A percentile compares a stretch with the other conserved stretches of the same genome.
Conservation (phyloP, 192 early-diverging fungal genomes). For the Linnemannia schmuckeri region DNA sequence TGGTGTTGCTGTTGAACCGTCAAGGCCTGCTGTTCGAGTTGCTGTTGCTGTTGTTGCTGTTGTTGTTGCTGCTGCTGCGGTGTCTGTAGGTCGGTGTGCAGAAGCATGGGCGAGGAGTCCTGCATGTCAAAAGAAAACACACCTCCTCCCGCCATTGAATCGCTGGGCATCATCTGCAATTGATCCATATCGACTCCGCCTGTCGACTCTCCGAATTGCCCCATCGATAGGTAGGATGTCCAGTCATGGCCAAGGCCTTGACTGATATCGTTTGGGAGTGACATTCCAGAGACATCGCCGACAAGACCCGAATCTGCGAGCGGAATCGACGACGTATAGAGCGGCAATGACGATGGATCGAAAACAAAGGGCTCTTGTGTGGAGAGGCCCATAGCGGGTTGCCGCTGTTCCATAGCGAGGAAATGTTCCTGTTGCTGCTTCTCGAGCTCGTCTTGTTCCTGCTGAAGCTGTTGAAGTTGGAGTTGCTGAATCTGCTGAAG, state of each 20-base stretch:
- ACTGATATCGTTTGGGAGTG: slow-evolving; percentile 14
- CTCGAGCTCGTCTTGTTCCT: slow-evolving; percentile 17
- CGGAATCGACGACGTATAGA: slow-evolving; percentile 3
- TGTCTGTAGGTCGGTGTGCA: background rate
- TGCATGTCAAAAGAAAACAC: slow-evolving; percentile 18
- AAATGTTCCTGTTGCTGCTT: slow-evolving; percentile 16
- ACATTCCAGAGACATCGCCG: slow-evolving; percentile 17
- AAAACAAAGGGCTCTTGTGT: slow-evolving; percentile 16
- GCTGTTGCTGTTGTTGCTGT: background rate
- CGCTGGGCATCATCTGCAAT: slow-evolving; percentile 29
- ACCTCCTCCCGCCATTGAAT: background rate
- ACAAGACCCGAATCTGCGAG: slow-evolving; percentile 11
- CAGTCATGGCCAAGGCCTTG: slow-evolving; percentile 20
- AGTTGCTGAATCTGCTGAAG: slow-evolving; percentile 25
- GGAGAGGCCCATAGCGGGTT: background rate
- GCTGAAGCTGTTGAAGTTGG: slow-evolving; percentile 14
- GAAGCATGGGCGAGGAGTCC: slow-evolving; percentile 1
- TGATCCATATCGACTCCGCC: slow-evolving; percentile 18
- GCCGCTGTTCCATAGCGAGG: slow-evolving; percentile 11
- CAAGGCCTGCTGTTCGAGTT: background rate
- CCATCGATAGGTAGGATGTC: slow-evolving; percentile 25
- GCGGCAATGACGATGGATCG: slow-evolving; percentile 28
- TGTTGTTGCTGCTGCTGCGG: background rate
- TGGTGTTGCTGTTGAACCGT: slow-evolving; percentile 24
- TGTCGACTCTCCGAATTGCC: slow-evolving; percentile 16